Evolutionary conservation across 495 filamentous ascomycete genomes (phyloP).

Genomic region (Lasiosphaeriaceae sp.): DNA sequence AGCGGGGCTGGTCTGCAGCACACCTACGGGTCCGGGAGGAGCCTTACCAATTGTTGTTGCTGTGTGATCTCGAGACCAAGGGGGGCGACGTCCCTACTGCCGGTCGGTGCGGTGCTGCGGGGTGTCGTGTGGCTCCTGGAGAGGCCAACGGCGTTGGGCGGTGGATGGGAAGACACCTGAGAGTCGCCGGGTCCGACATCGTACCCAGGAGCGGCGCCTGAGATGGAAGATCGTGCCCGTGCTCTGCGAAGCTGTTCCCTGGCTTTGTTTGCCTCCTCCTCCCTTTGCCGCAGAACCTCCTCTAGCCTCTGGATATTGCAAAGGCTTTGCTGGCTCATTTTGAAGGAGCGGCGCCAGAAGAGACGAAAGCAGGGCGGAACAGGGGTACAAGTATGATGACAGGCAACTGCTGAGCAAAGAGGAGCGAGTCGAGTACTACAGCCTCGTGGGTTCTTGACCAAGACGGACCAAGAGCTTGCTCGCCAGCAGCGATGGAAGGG

Average conservation of each 20-base stretch:
- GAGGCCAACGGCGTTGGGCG: conserved; percentile 23
- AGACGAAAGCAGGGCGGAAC: not conserved
- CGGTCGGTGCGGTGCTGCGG: conserved; percentile 19
- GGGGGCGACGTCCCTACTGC: conserved; percentile 3
- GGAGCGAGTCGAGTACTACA: not conserved
- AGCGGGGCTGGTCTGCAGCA: conserved; percentile 3
- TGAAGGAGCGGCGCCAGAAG: conserved; percentile 2
- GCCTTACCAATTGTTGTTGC: conserved; percentile 19
- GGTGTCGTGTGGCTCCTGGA: conserved; percentile 32
- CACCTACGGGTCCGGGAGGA: not conserved
- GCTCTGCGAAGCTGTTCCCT: conserved; percentile 20
- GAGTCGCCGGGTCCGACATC: conserved; percentile 26
- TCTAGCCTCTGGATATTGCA: conserved; percentile 14
- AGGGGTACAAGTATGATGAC: not conserved
- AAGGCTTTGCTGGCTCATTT: conserved; percentile 19
- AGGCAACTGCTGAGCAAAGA: not conserved
- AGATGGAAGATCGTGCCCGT: conserved; percentile 13
- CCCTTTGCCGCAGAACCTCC: conserved; percentile 13
- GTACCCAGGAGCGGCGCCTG: conserved; percentile 8
- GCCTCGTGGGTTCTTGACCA: conserved; percentile 12
- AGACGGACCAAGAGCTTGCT: not conserved
- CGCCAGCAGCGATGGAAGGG: conserved; percentile 3
- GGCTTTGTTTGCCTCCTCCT: conserved; percentile 16
- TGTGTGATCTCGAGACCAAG: conserved; percentile 6
- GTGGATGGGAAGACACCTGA: conserved; percentile 21